Percentiles rank a stretch among this genome's conserved stretches.
phyloP scores from a whole-genome alignment of 768 basidiomycete genomes.

The Phlegmacium glaucopus region DNA sequence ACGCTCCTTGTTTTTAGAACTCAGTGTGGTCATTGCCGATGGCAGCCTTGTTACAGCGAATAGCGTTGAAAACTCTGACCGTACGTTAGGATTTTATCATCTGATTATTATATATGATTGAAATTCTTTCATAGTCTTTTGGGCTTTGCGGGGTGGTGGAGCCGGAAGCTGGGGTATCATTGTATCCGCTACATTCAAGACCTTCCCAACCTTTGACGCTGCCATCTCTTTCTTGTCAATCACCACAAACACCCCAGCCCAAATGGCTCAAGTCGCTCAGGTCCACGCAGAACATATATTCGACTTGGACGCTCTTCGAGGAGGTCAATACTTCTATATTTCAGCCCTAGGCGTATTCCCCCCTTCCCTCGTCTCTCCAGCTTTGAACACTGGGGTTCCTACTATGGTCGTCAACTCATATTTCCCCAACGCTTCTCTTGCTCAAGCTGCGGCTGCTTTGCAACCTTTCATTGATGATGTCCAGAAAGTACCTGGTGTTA shows the following conservation, averaged over 20 bases:
- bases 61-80: constrained; percentile 19
- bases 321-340: constrained; percentile 28
- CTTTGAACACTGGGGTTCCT: not conserved
- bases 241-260: constrained; percentile 8
- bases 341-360: not conserved
- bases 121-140: constrained; percentile 17
- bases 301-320: constrained; percentile 27
- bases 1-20: constrained; percentile 11
- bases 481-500: not conserved
- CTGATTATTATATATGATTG: not conserved
- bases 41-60: constrained; percentile 24
- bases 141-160: constrained; percentile 25
- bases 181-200: constrained; percentile 30
- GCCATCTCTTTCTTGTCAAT: constrained; percentile 17
- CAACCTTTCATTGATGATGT: not conserved
- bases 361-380: not conserved
- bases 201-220: constrained; percentile 30
- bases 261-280: constrained; percentile 20
- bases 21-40: constrained; percentile 27
- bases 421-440: constrained; percentile 17
- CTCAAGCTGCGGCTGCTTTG: not conserved
- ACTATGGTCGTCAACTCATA: constrained; percentile 6
- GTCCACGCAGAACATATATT: constrained; percentile 35
- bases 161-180: constrained; percentile 37
- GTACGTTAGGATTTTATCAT: constrained; percentile 9